These are phyloP conservation scores for Plasmodium malariae DNA, from an alignment of 169 alveolate species.

Conservation along the genomic window DNA sequence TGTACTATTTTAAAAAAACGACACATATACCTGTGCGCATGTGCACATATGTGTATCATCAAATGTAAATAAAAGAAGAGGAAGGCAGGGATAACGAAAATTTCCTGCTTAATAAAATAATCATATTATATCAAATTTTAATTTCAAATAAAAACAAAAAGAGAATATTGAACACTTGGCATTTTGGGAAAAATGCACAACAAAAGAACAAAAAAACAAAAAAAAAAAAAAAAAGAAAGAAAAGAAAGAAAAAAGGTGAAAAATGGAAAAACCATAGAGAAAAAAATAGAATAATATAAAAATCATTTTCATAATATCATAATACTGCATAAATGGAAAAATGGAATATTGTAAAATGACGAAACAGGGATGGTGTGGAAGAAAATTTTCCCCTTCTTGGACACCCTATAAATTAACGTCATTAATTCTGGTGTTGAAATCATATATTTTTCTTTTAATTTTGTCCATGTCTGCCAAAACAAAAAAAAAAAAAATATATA, in stretches of 20 bases:
- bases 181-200: not conserved
- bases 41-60: not conserved
- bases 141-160: no score
- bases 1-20: not conserved
- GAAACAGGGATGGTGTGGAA: no score
- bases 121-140: no score
- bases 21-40: not conserved
- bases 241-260: not conserved
- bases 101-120: no score
- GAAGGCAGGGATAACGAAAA: not conserved
- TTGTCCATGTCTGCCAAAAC: constrained; percentile 50
- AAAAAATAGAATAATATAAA: not conserved
- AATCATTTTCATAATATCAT: no score
- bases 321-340: no score
- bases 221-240: no score
- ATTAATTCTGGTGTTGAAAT: constrained; percentile 35
- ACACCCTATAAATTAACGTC: constrained; percentile 23
- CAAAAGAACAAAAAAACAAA: no score
- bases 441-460: constrained; percentile 45
- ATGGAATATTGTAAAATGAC: no score
- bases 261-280: not conserved
- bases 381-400: no score
- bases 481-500: not conserved
- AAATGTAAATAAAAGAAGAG: not conserved
- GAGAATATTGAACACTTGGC: not conserved